Percentiles rank a stretch among this genome's conserved stretches.
These are phyloP conservation scores for Cicer bijugum DNA, from an alignment of 306 rosid species.

Conservation along the genomic window DNA sequence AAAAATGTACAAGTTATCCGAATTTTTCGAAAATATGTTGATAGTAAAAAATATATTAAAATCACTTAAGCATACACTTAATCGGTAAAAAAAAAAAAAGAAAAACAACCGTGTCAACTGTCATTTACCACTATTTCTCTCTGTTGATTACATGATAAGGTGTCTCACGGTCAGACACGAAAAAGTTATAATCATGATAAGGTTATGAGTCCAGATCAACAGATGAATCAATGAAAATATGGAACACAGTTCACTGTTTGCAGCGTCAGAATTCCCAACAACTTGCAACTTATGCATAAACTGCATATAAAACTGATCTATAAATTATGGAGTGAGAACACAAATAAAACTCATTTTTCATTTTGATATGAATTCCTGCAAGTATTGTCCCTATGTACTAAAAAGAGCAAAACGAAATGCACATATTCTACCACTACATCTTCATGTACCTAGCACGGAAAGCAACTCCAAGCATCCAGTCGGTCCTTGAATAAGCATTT, in stretches of 20 bases:
- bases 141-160: background rate
- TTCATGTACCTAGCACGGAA: constrained; percentile 65
- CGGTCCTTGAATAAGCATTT: constrained; percentile 66
- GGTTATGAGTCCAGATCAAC: constrained; percentile 5
- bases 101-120: background rate
- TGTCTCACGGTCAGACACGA: background rate
- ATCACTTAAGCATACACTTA: background rate
- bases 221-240: constrained; percentile 15
- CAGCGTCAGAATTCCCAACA: constrained; percentile 4
- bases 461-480: constrained; percentile 75
- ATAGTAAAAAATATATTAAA: background rate
- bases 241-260: constrained; percentile 14
- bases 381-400: constrained; percentile 27
- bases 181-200: background rate
- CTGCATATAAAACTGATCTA: background rate
- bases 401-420: background rate
- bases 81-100: background rate
- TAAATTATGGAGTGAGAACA: background rate
- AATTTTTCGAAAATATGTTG: background rate
- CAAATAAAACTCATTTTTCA: constrained; percentile 12
- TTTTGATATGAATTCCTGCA: constrained; percentile 1
- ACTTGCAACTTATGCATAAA: constrained; percentile 9
- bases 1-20: constrained; percentile 6
- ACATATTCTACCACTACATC: constrained; percentile 30
- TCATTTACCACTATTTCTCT: background rate